A percentile compares a stretch with the other conserved stretches of the same genome.
These are phyloP conservation scores for Fennellomyces sp. DNA, from an alignment of 371 early-diverging fungal species.

Conservation along the genomic window DNA sequence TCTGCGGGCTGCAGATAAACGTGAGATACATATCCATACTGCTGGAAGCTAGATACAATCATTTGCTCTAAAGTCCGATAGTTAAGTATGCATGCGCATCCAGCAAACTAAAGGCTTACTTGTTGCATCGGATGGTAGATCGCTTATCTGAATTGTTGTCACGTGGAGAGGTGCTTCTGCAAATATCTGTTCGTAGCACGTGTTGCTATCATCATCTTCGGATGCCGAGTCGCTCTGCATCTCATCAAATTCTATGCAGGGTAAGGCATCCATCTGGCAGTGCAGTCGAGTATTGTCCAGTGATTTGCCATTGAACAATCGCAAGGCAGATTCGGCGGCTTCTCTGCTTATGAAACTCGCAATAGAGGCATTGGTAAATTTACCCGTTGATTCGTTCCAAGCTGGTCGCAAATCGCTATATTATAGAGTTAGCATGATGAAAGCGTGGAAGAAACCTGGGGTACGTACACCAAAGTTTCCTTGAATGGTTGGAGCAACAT, in stretches of 20 bases:
- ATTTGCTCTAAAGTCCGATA: slow-evolving; percentile 17
- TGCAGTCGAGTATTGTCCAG: slow-evolving; percentile 33
- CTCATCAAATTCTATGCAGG: slow-evolving; percentile 4
- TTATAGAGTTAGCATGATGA: not conserved
- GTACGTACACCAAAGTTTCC: slow-evolving; percentile 9
- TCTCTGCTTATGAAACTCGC: slow-evolving; percentile 76
- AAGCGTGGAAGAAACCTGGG: not conserved
- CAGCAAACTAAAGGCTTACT: slow-evolving; percentile 31
- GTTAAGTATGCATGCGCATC: no score
- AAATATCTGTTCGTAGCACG: slow-evolving; percentile 66
- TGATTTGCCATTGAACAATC: slow-evolving; percentile 74
- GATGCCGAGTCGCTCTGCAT: slow-evolving; percentile 7
- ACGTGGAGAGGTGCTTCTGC: slow-evolving; percentile 75
- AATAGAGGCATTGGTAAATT: slow-evolving; percentile 84
- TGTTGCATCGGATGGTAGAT: slow-evolving; percentile 72
- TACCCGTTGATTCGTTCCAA: slow-evolving; percentile 80
- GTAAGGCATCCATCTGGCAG: not conserved
- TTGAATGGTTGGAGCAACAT: slow-evolving; percentile 47
- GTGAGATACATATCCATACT: slow-evolving; percentile 74
- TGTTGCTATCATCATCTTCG: slow-evolving; percentile 9
- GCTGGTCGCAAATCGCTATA: slow-evolving; percentile 82
- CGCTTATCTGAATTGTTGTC: slow-evolving; percentile 84
- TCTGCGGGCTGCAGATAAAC: slow-evolving; percentile 79
- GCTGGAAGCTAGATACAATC: slow-evolving; percentile 71
- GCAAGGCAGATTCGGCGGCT: slow-evolving; percentile 83